Conservation (phyloP, 2,329 filamentous ascomycete species). For the Ceratocystis huliohia region DNA sequence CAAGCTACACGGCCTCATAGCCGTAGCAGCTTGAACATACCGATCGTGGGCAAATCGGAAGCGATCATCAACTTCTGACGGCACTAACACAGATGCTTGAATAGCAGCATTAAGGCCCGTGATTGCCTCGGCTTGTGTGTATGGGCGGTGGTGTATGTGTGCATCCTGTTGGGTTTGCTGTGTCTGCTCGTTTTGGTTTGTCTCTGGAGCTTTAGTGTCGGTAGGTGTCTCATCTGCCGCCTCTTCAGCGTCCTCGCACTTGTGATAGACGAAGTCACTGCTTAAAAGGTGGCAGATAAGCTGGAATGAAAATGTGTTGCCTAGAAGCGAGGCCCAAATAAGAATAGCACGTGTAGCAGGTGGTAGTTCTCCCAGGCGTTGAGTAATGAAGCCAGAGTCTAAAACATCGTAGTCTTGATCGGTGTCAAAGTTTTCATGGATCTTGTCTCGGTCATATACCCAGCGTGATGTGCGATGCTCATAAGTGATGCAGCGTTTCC, state of each 20-base stretch:
- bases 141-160: slow-evolving; percentile 24
- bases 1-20: slow-evolving; percentile 55
- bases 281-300: slow-evolving; percentile 65
- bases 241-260: slow-evolving; percentile 35
- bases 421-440: slow-evolving; percentile 74
- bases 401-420: slow-evolving; percentile 68
- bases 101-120: slow-evolving; percentile 72
- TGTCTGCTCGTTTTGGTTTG: background rate
- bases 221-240: slow-evolving; percentile 19
- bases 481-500: slow-evolving; percentile 81
- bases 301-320: slow-evolving; percentile 71
- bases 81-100: slow-evolving; percentile 65
- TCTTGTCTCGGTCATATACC: slow-evolving; percentile 72
- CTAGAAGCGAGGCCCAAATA: slow-evolving; percentile 74
- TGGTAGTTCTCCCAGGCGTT: slow-evolving; percentile 64
- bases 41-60: slow-evolving; percentile 85
- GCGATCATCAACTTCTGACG: slow-evolving; percentile 70
- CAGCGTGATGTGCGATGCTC: slow-evolving; percentile 72
- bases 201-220: slow-evolving; percentile 17
- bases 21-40: slow-evolving; percentile 62
- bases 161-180: slow-evolving; percentile 27
- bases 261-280: slow-evolving; percentile 55
- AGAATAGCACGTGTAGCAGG: slow-evolving; percentile 62
- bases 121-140: slow-evolving; percentile 55
- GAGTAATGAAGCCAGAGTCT: slow-evolving; percentile 70